Base-by-base conservation (phyloP, 306 rosid genomes). In the Trifolium subterraneum region DNA sequence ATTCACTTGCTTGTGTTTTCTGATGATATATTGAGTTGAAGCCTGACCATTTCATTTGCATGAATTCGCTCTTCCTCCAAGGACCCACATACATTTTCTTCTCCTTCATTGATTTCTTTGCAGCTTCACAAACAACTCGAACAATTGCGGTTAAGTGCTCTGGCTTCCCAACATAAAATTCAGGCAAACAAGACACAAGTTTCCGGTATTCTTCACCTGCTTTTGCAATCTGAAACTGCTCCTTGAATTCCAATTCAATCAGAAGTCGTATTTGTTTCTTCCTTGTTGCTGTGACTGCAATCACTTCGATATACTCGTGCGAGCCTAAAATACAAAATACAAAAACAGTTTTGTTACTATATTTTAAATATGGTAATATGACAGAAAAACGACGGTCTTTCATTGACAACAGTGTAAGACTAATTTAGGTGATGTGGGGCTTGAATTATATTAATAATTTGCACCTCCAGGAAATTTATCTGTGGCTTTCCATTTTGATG, bases 41-140 rank as follows among this genome's bases (percentile, higher is more conserved):
- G 19, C 79, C 77, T 15, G 92, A 89, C 96, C 92, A 90, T 73
- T 90, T 90, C 92, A 86, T 87, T 35, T 78, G 81, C 89, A 90
- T 82, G 87, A 87, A 90, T 48, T 79, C 50, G 12, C 68, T 81
- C 79, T 87, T 82, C 67, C 88, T 80, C 84, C 96, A 90, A 1
- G 92, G 96, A 7, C 89, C 96, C 78, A 86, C 72, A 33, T 90
- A 86, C 72, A 90, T 87, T 68, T 81, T 84, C 83, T 81, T 87
- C 75, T 87, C 88, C 79, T 81, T 87, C 96, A 90, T 82, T 19
- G 90, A 87, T 73, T 39, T 81, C 88, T 90, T 90, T 31, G 90
- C 92, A 9, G 89, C 85, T 10, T 75, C 71, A 13, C 96, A 90
- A 73, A 87, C 79, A 0, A 87, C 48, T 19, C 78, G 56, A 48